These are phyloP conservation scores for Goniomonas avonlea DNA, from an alignment of 78 protist genomes.

Conservation along the genomic window DNA sequence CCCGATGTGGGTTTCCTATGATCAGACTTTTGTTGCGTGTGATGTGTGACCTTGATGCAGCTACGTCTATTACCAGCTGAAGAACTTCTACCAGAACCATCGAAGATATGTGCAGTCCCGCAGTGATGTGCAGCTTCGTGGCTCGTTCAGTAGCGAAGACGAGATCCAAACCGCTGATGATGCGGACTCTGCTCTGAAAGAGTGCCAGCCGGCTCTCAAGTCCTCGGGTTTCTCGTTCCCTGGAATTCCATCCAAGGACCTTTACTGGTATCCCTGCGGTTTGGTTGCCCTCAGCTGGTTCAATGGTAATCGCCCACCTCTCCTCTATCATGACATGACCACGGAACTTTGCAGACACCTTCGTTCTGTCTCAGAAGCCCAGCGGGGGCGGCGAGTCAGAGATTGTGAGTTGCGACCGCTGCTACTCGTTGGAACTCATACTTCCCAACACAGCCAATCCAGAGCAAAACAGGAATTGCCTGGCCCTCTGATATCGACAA, in stretches of 20 bases:
- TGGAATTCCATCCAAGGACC: background rate
- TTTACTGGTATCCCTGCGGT: slow-evolving; percentile 78
- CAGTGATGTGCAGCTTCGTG: background rate
- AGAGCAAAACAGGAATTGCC: no score
- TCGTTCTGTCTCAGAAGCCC: background rate
- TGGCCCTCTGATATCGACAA: slow-evolving; percentile 69
- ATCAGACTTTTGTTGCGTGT: no score
- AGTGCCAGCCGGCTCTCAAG: background rate
- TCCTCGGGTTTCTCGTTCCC: background rate
- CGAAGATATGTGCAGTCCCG: slow-evolving; percentile 11
- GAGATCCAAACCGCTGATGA: no score
- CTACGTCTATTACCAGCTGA: slow-evolving; percentile 77
- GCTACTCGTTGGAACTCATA: no score
- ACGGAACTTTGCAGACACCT: background rate
- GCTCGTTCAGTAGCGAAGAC: no score
- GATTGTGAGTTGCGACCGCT: no score
- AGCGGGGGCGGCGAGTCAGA: no score
- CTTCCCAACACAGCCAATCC: no score
- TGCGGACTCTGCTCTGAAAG: background rate
- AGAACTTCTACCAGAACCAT: slow-evolving; percentile 62
- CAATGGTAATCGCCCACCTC: slow-evolving; percentile 58
- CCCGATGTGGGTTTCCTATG: no score
- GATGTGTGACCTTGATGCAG: no score
- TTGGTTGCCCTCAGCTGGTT: slow-evolving; percentile 69
- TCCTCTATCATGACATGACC: no score